phyloP scores from a whole-genome alignment of 1,139 yeast genomes.

The Zygoascus sp. region DNA sequence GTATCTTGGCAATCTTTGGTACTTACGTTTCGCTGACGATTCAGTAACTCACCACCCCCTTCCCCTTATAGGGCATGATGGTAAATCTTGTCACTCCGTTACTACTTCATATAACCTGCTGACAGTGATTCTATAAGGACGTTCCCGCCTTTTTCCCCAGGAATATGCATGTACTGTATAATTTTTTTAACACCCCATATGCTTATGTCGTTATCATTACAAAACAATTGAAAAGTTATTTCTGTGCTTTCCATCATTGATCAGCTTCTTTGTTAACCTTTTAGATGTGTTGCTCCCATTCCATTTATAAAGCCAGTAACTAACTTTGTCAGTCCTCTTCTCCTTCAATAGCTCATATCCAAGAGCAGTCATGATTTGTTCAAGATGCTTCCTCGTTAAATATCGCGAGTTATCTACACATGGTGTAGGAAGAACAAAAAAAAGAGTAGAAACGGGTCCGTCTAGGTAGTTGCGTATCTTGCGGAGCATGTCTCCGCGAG shows the following conservation, averaged over 20 bases:
- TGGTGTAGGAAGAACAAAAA: conserved; percentile 83
- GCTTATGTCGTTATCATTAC: neutral
- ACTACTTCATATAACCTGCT: no score
- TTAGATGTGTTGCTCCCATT: conserved; percentile 8
- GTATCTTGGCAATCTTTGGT: conserved; percentile 31
- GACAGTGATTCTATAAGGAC: no score
- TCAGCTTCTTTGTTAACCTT: conserved; percentile 23
- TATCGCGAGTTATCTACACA: conserved; percentile 82
- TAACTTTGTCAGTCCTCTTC: conserved; percentile 68
- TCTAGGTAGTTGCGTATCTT: conserved; percentile 55
- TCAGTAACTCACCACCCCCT: neutral
- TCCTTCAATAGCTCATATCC: conserved; percentile 52
- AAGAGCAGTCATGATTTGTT: conserved; percentile 48
- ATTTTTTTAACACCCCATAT: neutral
- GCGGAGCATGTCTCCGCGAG: conserved; percentile 72
- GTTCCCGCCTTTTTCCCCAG: no score
- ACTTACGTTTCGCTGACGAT: conserved; percentile 20
- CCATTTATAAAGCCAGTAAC: conserved; percentile 55
- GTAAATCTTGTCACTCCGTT: no score
- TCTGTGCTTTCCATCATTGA: conserved; percentile 28
- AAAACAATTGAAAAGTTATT: conserved; percentile 28
- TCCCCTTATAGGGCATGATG: no score
- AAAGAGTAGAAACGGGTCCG: conserved; percentile 42
- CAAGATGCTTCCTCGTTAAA: conserved; percentile 45
- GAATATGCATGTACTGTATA: no score